A percentile compares a stretch with the other conserved stretches of the same genome.
These are phyloP conservation scores for Boletus rufocinnamomeus DNA, from an alignment of 768 basidiomycete genomes.

Conservation along the genomic window DNA sequence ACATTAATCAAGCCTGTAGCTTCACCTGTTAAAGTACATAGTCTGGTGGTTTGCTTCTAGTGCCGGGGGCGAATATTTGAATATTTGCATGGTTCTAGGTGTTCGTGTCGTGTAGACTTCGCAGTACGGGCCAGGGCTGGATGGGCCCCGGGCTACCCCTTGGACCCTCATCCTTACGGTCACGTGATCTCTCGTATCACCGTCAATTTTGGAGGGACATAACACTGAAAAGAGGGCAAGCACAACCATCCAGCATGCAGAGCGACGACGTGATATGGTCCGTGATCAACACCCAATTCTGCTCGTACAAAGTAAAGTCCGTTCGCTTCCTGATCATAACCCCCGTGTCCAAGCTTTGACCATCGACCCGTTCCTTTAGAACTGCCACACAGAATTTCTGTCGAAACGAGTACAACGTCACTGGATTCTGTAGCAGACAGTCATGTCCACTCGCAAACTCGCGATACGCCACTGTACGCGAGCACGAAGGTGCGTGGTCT, in stretches of 20 bases:
- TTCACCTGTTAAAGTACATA: no score
- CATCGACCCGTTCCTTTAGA: conserved; percentile 42
- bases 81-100: no score
- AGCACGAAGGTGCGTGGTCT: conserved; percentile 75
- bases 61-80: no score
- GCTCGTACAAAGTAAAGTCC: conserved; percentile 99
- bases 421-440: conserved; percentile 91
- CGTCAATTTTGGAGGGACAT: neutral
- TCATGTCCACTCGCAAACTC: conserved; percentile 99
- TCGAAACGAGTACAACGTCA: conserved; percentile 97
- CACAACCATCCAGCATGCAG: conserved; percentile 53
- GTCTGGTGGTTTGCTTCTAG: no score
- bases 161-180: neutral
- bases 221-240: neutral
- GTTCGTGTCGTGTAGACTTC: no score
- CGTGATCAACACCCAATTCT: conserved; percentile 92
- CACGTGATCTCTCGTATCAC: conserved; percentile 13
- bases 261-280: conserved; percentile 99
- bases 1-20: no score
- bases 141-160: no score
- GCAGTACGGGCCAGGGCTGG: no score
- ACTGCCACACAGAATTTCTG: conserved; percentile 98
- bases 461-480: conserved; percentile 95
- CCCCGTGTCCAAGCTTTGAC: conserved; percentile 13
- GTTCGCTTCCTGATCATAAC: conserved; percentile 32